A percentile compares a stretch with the other conserved stretches of the same genome.
Evolutionary conservation across 2,329 filamentous ascomycete genomes (phyloP).

Genomic region (Xylariaceae sp.): DNA sequence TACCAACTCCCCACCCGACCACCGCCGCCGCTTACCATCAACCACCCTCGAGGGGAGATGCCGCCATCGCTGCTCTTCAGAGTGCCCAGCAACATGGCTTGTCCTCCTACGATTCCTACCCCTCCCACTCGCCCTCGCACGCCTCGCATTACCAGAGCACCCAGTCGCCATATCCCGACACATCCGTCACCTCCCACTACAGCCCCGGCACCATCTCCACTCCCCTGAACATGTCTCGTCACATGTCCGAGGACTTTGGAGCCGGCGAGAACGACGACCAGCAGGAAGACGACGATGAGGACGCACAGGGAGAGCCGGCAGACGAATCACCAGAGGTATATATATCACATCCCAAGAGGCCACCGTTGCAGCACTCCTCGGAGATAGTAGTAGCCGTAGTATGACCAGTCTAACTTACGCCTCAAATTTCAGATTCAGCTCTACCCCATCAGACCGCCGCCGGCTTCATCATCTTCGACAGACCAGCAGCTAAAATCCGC

Average conservation of each 20-base stretch:
- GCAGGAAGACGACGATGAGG: slow-evolving; percentile 29
- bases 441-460: slow-evolving; percentile 23
- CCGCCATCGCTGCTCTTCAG: slow-evolving; percentile 10
- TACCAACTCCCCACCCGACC: slow-evolving; percentile 21
- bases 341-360: neutral
- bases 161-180: slow-evolving; percentile 27
- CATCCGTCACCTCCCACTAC: slow-evolving; percentile 27
- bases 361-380: no score
- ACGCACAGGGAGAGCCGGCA: slow-evolving; percentile 31
- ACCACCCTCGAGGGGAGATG: slow-evolving; percentile 16
- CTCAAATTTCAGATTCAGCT: slow-evolving; percentile 24
- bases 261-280: slow-evolving; percentile 25
- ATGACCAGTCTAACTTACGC: slow-evolving; percentile 3
- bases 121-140: slow-evolving; percentile 26
- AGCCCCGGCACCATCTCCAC: slow-evolving; percentile 27
- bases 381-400: neutral
- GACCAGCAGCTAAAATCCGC: no score
- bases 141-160: slow-evolving; percentile 24
- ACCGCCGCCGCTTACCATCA: slow-evolving; percentile 16
- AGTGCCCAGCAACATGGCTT: slow-evolving; percentile 21
- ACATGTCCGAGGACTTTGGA: slow-evolving; percentile 23
- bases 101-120: slow-evolving; percentile 28
- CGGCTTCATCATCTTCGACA: slow-evolving; percentile 25
- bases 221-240: slow-evolving; percentile 24
- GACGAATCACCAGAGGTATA: slow-evolving; percentile 31